Conservation (phyloP, 805 yeast species). For the Candida palmyrensis region DNA sequence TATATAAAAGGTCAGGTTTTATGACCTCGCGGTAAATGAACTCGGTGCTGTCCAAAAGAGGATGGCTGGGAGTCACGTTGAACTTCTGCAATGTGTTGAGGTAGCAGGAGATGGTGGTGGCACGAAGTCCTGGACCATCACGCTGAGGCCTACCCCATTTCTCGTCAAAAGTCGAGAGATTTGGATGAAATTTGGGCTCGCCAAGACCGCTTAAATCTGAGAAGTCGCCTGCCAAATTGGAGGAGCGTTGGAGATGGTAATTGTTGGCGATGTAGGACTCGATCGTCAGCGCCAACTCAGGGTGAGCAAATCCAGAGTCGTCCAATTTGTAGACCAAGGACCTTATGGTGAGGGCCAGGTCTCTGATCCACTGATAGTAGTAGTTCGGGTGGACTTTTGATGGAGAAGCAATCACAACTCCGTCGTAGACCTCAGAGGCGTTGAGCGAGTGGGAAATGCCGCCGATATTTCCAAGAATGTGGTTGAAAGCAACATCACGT, state of each 20-base stretch:
- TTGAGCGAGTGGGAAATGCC: constrained; percentile 34
- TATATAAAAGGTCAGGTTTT: constrained; percentile 66
- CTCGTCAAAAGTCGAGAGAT: constrained; percentile 56
- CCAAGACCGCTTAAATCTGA: constrained; percentile 57
- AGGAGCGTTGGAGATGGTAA: constrained; percentile 54
- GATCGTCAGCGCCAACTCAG: constrained; percentile 23
- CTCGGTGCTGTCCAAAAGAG: constrained; percentile 20
- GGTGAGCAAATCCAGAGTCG: constrained; percentile 24
- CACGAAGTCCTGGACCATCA: constrained; percentile 89
- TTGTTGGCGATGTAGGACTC: constrained; percentile 62
- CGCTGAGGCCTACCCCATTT: constrained; percentile 95
- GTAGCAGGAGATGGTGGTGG: constrained; percentile 57
- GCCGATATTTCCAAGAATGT: constrained; percentile 53
- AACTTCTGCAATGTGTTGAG: constrained; percentile 37
- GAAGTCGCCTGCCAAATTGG: constrained; percentile 66
- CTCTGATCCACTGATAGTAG: constrained; percentile 88
- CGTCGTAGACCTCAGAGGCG: constrained; percentile 41
- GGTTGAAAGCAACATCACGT: constrained; percentile 34
- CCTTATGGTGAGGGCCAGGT: constrained; percentile 74
- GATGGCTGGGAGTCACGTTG: constrained; percentile 14
- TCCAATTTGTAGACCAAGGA: constrained; percentile 54
- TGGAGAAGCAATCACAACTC: constrained; percentile 84
- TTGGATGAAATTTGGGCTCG: constrained; percentile 80
- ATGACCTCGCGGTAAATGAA: constrained; percentile 49
- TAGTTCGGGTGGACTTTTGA: constrained; percentile 70